Base-by-base conservation (phyloP, 2,329 filamentous ascomycete genomes). In the Trichothecium roseum region DNA sequence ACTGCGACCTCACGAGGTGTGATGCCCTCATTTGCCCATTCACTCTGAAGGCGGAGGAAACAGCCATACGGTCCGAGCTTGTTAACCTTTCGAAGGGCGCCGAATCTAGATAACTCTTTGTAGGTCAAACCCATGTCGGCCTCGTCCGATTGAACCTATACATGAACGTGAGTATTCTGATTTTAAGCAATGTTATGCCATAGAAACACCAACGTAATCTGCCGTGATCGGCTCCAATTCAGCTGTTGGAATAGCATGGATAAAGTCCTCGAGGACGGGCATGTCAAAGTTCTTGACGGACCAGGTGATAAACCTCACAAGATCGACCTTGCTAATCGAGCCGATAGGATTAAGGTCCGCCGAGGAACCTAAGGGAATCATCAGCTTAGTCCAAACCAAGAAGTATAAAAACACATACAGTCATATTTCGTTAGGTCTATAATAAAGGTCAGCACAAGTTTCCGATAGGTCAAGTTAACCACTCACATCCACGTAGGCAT, bases 221-320 rank as follows among this genome's bases (percentile, higher is more conserved):
- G 56, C 56, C 0, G 59, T 58, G 8, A 64, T 51, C 1, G 61
- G 62, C 4, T 62, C 52, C 1, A 69, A 57, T 46, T 76, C 72
- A 6, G 72, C 72, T 0, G 68, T 70, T 3, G 72, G 72, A 0
- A 59, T 64, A 1, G 73, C 76, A 18, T 69, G 59, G 37, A 84
- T 57, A 55, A 84, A 84, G 15, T 74, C 67, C 6, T 68, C 54
- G 24, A 83, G 60, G 34, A 83, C 74, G 0, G 77, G 76, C 3
- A 84, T 59, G 5, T 66, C 53, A 55, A 80, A 83, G 16, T 63
- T 59, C 15, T 57, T 57, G 15, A 62, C 51, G 2, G 73, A 67
- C 64, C 72, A 83, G 26, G 53, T 55, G 42, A 81, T 76, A 56
- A 85, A 83, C 13, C 62, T 54, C 48, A 75, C 80, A 3, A 81